Base-by-base conservation (phyloP, 208 protist species). In the Herpetomonas tarakana region DNA sequence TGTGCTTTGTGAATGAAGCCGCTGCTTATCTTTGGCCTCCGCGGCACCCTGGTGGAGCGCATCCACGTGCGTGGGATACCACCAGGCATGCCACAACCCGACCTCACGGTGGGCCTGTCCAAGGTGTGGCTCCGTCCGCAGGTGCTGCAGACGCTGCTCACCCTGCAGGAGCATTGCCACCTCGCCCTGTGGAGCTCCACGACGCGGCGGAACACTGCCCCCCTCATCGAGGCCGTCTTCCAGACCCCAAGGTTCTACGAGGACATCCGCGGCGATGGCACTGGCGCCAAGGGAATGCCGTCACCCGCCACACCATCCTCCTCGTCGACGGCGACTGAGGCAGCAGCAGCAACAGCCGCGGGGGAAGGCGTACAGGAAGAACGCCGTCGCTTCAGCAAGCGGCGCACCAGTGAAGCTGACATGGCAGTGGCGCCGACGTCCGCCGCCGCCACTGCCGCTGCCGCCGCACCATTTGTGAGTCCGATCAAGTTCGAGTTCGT, bases 101-200 rank as follows among this genome's bases (percentile, higher is more conserved):
- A 90, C 53, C 56, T 95, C 2, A 84, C 83, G 0, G 86, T 95
- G 0, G 86, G 86, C 16, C 63, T 90, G 35, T 71, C 68, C 31
- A 84, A 86, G 51, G 76, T 95, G 28, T 95, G 89, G 89, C 74
- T 95, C 49, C 83, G 89, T 1, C 89, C 83, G 2, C 72, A 88
- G 46, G 71, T 84, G 59, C 57, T 87, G 29, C 63, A 79, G 51
- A 77, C 82, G 11, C 71, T 95, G 3, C 60, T 52, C 12, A 77
- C 62, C 0, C 74, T 95, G 49, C 83, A 91, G 72, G 18, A 68
- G 59, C 71, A 85, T 63, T 95, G 89, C 71, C 57, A 73, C n/a
- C 54, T 95, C 25, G 83, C 89, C 24, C 54, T 95, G n/a, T 95
- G 89, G 86, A 93, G 86, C 74, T 88, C 86, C 44, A 95, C 89